Evolutionary conservation across 1,139 yeast genomes (phyloP).

Genomic region (Yamadazyma aaseri): DNA sequence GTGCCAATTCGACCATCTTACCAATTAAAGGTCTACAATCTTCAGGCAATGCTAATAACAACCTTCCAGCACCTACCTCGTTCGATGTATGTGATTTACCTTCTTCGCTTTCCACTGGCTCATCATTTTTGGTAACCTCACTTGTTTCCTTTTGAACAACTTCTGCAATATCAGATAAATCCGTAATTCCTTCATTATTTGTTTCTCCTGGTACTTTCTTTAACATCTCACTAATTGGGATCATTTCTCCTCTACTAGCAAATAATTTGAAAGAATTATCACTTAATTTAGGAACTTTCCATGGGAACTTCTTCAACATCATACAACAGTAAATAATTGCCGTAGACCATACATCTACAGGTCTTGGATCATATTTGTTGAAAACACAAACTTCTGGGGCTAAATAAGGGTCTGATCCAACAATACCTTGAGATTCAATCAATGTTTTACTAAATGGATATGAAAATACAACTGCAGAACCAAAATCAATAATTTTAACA

Average conservation of each 20-base stretch:
- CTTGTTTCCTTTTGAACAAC: conserved; percentile 17
- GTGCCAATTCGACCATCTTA: conserved; percentile 77
- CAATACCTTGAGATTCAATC: conserved; percentile 85
- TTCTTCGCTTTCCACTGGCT: conserved; percentile 15
- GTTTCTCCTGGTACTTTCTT: conserved; percentile 32
- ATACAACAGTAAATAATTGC: conserved; percentile 94
- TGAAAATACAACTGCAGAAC: conserved; percentile 89
- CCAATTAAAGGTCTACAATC: conserved; percentile 66
- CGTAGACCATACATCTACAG: conserved; percentile 93
- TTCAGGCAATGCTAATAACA: conserved; percentile 66
- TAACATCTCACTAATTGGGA: conserved; percentile 40
- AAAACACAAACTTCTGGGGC: conserved; percentile 93
- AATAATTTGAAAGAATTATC: conserved; percentile 79
- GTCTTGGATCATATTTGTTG: conserved; percentile 82
- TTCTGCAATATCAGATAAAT: conserved; percentile 34
- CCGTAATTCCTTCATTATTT: conserved; percentile 17
- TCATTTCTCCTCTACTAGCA: conserved; percentile 49
- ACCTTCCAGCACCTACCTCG: conserved; percentile 68
- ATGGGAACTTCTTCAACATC: conserved; percentile 91
- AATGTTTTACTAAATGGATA: conserved; percentile 83
- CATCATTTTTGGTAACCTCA: conserved; percentile 2
- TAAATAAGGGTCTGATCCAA: conserved; percentile 90
- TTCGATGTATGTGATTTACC: conserved; percentile 54
- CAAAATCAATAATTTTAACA: conserved; percentile 89
- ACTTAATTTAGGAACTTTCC: conserved; percentile 90